Base-by-base conservation (phyloP, 768 basidiomycete species). In the Tulasnella sp. region DNA sequence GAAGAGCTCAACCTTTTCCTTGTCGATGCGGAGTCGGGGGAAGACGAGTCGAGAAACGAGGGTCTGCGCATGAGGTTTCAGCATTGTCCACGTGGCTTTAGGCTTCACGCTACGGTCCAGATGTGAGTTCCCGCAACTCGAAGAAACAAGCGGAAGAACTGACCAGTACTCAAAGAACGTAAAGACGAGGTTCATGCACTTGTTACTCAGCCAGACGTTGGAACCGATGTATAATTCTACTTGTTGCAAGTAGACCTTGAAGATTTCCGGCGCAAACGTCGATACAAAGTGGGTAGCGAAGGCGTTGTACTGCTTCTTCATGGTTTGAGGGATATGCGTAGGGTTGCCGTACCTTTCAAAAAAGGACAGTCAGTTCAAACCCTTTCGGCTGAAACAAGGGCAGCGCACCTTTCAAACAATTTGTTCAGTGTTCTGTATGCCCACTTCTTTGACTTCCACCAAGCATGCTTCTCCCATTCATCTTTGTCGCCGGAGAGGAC, bases 401-500 rank as follows among this genome's bases (percentile, higher is more conserved):
- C 54, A 21, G 40, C 66, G 5, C 54, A 82, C 77, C 84, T 76
- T 64, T 84, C 83, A 75, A 91, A 91, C 14, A 91, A 71, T 21
- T 82, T 74, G 34, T 85, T 84, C 6, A 94, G 72, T 35, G 80
- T 80, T n/a, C 76, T 79, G 65, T 83, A 91, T 0, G 90, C 86
- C 91, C 90, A 93, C 66, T 94, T 94, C 72, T 93, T 93, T 7
- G 84, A 77, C 66, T 83, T 84, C 85, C 88, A 89, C 90, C 91
- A 94, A 63, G 87, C 84, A 43, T 74, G 78, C 45, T 74, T 75
- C 70, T 91, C 87, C 34, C 85, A 73, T 14, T 84, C 84, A 4
- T 89, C 84, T 60, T 81, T 77, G 57, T 86, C 80, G 27, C 75
- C 78, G 1, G 86, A 83, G 0, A 89, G 76, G 19, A 74, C 76